phyloP scores from a whole-genome alignment of 2,329 filamentous ascomycete species.

The Curvularia hawaiiensis region DNA sequence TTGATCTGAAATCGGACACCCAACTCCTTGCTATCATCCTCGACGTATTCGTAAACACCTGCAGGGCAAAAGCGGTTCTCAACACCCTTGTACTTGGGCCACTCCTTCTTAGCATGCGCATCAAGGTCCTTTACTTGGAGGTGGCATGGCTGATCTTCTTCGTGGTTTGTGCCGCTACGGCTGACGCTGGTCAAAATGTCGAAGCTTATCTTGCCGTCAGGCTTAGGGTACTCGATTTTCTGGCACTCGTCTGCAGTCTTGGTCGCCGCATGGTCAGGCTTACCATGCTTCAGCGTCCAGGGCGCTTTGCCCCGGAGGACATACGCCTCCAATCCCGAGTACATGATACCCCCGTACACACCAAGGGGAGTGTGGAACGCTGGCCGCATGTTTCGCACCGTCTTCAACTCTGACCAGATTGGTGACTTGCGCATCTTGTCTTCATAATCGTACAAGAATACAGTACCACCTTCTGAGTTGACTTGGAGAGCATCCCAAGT shows the following conservation, averaged over 20 bases:
- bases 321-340: conserved; percentile 92
- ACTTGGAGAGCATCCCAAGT: conserved; percentile 74
- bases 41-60: conserved; percentile 97
- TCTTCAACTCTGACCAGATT: conserved; percentile 93
- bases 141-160: conserved; percentile 97
- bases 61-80: conserved; percentile 98
- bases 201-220: conserved; percentile 92
- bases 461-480: conserved; percentile 65
- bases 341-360: conserved; percentile 85
- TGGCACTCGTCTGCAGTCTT: conserved; percentile 76
- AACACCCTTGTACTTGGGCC: conserved; percentile 85
- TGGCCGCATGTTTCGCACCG: conserved; percentile 96
- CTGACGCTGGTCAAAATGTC: conserved; percentile 96
- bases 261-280: conserved; percentile 77
- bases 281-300: conserved; percentile 90
- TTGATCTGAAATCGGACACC: conserved; percentile 98
- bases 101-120: conserved; percentile 80
- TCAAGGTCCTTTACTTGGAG: conserved; percentile 96
- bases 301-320: conserved; percentile 82
- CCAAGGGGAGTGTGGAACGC: conserved; percentile 90
- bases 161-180: conserved; percentile 95
- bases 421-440: conserved; percentile 81
- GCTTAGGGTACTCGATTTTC: conserved; percentile 97
- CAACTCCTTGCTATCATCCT: conserved; percentile 83
- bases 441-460: conserved; percentile 96